phyloP scores from a whole-genome alignment of 495 filamentous ascomycete species.

The Xylaria curta region DNA sequence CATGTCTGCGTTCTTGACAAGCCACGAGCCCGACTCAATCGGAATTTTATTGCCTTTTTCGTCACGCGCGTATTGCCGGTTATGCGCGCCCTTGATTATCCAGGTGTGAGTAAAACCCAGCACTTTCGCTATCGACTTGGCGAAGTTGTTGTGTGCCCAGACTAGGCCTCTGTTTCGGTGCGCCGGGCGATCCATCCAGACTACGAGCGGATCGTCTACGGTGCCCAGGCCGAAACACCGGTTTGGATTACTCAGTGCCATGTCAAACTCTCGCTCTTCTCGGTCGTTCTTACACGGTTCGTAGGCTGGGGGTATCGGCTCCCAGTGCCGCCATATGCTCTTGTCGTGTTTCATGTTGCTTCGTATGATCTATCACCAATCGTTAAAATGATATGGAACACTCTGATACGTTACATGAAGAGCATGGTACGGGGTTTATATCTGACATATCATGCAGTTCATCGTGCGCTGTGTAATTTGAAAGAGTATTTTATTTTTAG shows the following conservation, averaged over 20 bases:
- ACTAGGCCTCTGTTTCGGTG: neutral
- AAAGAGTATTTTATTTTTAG: neutral
- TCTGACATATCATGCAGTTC: neutral
- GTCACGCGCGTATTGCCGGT: conserved; percentile 3
- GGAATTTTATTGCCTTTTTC: neutral
- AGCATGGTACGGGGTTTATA: neutral
- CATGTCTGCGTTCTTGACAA: neutral
- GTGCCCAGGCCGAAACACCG: conserved; percentile 17
- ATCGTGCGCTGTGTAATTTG: neutral
- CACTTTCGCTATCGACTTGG: conserved; percentile 22
- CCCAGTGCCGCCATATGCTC: neutral
- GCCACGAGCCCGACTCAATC: neutral
- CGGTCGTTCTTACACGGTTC: conserved; percentile 19
- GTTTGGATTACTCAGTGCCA: conserved; percentile 16
- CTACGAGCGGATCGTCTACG: conserved; percentile 13
- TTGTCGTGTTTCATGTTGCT: neutral
- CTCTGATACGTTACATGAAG: neutral
- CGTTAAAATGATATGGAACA: too few relatives aligned
- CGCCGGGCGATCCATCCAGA: conserved; percentile 12
- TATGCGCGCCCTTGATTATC: conserved; percentile 21
- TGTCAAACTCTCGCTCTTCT: conserved; percentile 16
- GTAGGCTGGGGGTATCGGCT: conserved; percentile 9
- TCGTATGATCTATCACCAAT: neutral
- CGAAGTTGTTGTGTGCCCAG: conserved; percentile 26
- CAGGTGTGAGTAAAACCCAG: conserved; percentile 17